A percentile compares a stretch with the other conserved stretches of the same genome.
Evolutionary conservation across 2,329 filamentous ascomycete genomes (phyloP).

Genomic region (Boeremia exigua): DNA sequence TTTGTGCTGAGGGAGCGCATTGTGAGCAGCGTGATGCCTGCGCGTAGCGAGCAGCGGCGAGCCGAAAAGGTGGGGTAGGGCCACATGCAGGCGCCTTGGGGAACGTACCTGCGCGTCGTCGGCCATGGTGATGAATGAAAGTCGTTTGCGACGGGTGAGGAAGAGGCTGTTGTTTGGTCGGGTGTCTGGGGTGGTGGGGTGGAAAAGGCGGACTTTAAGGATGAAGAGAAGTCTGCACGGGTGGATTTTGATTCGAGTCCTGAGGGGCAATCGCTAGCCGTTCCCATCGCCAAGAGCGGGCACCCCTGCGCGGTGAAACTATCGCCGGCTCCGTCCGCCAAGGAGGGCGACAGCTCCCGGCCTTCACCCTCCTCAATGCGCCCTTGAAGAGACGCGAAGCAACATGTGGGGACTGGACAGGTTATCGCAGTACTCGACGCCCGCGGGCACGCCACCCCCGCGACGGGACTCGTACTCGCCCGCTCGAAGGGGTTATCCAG

Average conservation of each 20-base stretch:
- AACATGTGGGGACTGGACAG: constrained; percentile 86
- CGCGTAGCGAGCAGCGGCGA: constrained; percentile 41
- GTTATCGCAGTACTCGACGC: constrained; percentile 73
- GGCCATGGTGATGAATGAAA: constrained; percentile 64
- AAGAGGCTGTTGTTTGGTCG: constrained; percentile 37
- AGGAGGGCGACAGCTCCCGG: constrained; percentile 7
- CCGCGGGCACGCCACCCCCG: constrained; percentile 66
- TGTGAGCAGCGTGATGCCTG: constrained; percentile 25
- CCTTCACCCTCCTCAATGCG: constrained; percentile 1
- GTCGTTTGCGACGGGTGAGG: constrained; percentile 43
- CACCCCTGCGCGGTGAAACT: neutral
- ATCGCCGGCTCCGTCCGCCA: neutral
- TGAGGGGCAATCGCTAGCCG: constrained; percentile 26
- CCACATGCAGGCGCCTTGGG: constrained; percentile 29
- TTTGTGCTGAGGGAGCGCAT: constrained; percentile 9
- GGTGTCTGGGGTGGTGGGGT: constrained; percentile 36
- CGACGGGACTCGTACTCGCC: constrained; percentile 75
- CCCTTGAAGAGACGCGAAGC: constrained; percentile 7
- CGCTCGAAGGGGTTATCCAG: constrained; percentile 72
- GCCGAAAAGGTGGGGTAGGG: constrained; percentile 48
- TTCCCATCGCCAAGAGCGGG: neutral
- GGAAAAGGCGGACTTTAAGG: constrained; percentile 33
- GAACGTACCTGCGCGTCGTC: constrained; percentile 69
- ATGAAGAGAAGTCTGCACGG: constrained; percentile 41
- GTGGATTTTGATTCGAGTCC: constrained; percentile 37